Base-by-base conservation (phyloP, 192 early-diverging fungal genomes). In the Coemansia sp. region DNA sequence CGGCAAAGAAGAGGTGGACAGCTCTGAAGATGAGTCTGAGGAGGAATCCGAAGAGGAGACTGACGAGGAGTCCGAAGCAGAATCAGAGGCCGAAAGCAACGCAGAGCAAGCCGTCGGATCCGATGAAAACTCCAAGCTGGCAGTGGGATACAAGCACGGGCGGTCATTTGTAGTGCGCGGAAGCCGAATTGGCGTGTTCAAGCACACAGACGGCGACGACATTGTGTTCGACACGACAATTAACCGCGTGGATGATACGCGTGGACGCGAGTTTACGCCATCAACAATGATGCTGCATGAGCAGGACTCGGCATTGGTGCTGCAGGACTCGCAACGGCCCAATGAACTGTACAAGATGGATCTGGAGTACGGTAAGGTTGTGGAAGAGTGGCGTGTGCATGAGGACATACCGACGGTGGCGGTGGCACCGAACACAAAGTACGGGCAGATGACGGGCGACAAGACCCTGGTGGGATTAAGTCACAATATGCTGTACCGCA, bases 81-180 rank as follows among this genome's bases (percentile, higher is more conserved):
- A 50, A 16, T 15, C 48, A 10, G 72, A 71, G 35, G 50, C 68
- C 19, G 70, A 66, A 6, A 53, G 62, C 18, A 48, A 63, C 9
- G 38, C 47, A 13, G 55, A 39, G 5, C 47, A 52, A 3, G 60
- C 60, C 9, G 55, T 23, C 9, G 46, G 35, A 30, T 56, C 50
- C 23, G 21, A 26, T 11, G 45, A 61, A 1, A 94, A 94, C 72
- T 91, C 82, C 10, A 86, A 85, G 45, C 81, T 97, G 33, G 85
- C 87, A 3, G 88, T 95, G 33, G 92, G 92, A 0, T 86, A 86
- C 73, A 91, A 91, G 69, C 78, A 88, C 63, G 86, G 90, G 46
- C 85, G 91, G 15, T 93, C 94, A 10, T 95, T 91, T 75, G 90
- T 95, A 18, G 86, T 94, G 12, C 89, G 92, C 28, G 94, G 94